These are phyloP conservation scores for Harringtonia lauricola DNA, from an alignment of 2,329 filamentous ascomycete species.

Conservation along the genomic window DNA sequence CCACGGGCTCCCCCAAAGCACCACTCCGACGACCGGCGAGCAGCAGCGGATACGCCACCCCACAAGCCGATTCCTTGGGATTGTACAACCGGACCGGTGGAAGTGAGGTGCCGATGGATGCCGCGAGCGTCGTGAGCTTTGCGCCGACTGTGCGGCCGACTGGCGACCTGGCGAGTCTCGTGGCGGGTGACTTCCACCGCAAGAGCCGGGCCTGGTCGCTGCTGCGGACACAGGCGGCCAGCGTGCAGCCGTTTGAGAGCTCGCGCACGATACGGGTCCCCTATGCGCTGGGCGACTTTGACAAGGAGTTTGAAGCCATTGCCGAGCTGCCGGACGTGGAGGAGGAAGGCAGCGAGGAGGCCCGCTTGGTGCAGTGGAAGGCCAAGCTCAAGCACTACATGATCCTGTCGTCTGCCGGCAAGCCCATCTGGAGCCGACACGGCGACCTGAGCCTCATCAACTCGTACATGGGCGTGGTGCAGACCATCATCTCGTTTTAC, in stretches of 20 bases:
- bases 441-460: constrained; percentile 85
- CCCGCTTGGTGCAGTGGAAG: constrained; percentile 66
- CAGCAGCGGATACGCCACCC: constrained; percentile 29
- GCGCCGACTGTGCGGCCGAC: constrained; percentile 50
- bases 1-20: constrained; percentile 25
- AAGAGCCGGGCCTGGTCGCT: constrained; percentile 60
- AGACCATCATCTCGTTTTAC: constrained; percentile 97
- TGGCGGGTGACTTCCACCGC: constrained; percentile 58
- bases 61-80: constrained; percentile 14
- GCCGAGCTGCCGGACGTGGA: constrained; percentile 26
- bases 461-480: constrained; percentile 86
- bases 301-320: constrained; percentile 67
- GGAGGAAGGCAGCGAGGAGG: constrained; percentile 36
- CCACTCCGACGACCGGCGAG: constrained; percentile 15
- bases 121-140: constrained; percentile 57
- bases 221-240: constrained; percentile 50
- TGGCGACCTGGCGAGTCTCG: constrained; percentile 71
- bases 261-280: constrained; percentile 28
- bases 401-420: constrained; percentile 89
- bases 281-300: constrained; percentile 55
- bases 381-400: constrained; percentile 94
- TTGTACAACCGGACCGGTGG: constrained; percentile 10
- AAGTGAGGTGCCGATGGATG: constrained; percentile 47
- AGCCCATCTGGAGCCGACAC: constrained; percentile 93
- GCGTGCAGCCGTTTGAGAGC: constrained; percentile 49